These are phyloP conservation scores for Delitschia confertaspora DNA, from an alignment of 495 filamentous ascomycete species.

Conservation along the genomic window DNA sequence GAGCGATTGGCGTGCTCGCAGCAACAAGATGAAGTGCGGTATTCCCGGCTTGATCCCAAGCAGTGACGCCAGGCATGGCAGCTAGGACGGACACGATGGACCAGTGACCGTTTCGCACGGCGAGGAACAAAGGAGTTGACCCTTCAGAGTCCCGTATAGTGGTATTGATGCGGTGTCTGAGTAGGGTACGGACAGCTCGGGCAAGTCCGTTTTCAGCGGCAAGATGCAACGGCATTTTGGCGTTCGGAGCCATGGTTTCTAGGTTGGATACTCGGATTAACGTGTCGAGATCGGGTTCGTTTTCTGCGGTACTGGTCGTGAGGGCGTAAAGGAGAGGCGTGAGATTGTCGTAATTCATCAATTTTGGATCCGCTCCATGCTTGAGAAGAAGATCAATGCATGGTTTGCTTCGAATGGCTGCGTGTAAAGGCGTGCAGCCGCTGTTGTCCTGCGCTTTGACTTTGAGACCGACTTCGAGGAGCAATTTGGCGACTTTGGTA, in stretches of 20 bases:
- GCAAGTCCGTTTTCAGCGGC: constrained; percentile 13
- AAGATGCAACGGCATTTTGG: constrained; percentile 11
- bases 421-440: constrained; percentile 10
- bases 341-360: constrained; percentile 4
- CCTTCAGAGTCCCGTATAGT: constrained; percentile 9
- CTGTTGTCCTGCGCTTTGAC: constrained; percentile 12
- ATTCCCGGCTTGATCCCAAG: constrained; percentile 14
- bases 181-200: constrained; percentile 4
- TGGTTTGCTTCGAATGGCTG: constrained; percentile 6
- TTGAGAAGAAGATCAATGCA: constrained; percentile 21
- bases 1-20: constrained; percentile 9
- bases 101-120: constrained; percentile 13
- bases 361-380: constrained; percentile 8
- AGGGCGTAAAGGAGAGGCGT: constrained; percentile 11
- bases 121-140: constrained; percentile 15
- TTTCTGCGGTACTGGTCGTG: background rate
- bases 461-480: constrained; percentile 10
- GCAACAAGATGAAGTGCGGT: constrained; percentile 19
- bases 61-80: constrained; percentile 17
- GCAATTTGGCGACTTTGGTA: constrained; percentile 8
- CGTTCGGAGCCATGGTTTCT: background rate
- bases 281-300: constrained; percentile 14
- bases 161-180: constrained; percentile 11
- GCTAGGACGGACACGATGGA: constrained; percentile 15
- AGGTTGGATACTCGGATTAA: constrained; percentile 11